Conservation (phyloP, 768 basidiomycete species). For the Tricholoma flavovirens region DNA sequence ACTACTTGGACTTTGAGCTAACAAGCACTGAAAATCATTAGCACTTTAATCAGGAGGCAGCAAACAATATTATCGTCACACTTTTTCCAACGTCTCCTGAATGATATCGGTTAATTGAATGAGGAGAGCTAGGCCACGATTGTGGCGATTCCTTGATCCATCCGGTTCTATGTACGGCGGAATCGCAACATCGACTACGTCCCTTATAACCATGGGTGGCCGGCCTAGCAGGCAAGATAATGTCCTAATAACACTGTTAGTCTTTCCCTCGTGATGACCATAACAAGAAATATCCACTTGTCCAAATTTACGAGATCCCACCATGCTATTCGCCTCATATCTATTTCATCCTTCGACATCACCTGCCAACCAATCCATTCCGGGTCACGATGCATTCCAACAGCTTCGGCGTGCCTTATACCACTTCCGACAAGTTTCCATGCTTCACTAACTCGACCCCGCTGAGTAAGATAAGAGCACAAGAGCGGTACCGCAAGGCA, state of each 20-base stretch:
- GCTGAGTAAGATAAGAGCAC: conserved; percentile 38
- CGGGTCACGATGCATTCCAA: conserved; percentile 41
- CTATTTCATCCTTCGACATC: conserved; percentile 37
- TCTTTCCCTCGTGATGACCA: background rate
- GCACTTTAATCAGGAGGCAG: background rate
- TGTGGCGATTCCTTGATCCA: conserved; percentile 29
- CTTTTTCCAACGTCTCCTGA: conserved; percentile 37
- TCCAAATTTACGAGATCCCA: conserved; percentile 39
- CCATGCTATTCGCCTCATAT: conserved; percentile 37
- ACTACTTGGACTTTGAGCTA: conserved; percentile 23
- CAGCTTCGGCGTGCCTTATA: conserved; percentile 33
- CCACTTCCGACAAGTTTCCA: conserved; percentile 42
- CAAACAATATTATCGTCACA: conserved; percentile 12
- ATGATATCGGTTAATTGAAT: conserved; percentile 34
- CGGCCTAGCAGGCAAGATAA: conserved; percentile 41
- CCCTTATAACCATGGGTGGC: conserved; percentile 35
- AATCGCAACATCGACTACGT: conserved; percentile 32
- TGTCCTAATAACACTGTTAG: conserved; percentile 23
- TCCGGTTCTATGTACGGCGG: conserved; percentile 25
- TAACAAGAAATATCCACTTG: conserved; percentile 25
- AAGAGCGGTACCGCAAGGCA: conserved; percentile 43
- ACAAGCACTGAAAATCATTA: conserved; percentile 28
- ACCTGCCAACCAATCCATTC: conserved; percentile 36
- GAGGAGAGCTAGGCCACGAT: conserved; percentile 30
- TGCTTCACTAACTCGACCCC: conserved; percentile 44